phyloP scores from a whole-genome alignment of 73 alveolate genomes.

The Tetrahymena thermophila region DNA sequence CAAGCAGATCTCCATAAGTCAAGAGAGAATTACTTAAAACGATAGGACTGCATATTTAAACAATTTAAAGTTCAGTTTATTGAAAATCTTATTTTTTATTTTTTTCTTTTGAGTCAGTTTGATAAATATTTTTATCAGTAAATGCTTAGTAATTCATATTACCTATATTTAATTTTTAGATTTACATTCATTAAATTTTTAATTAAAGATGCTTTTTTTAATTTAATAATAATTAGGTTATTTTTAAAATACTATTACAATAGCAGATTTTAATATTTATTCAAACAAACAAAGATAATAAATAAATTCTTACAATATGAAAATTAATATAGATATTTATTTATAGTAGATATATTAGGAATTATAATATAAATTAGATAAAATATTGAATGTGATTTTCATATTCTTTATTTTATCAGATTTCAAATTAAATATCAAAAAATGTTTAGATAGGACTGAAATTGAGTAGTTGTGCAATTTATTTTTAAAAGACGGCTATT shows the following conservation, averaged over 20 bases:
- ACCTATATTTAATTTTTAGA: too few relatives aligned
- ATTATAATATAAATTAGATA: background rate
- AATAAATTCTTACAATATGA: too few relatives aligned
- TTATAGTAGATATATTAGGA: too few relatives aligned
- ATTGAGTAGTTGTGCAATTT: background rate
- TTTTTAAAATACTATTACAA: too few relatives aligned
- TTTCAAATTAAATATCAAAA: background rate
- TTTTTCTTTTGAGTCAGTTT: background rate
- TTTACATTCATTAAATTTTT: too few relatives aligned
- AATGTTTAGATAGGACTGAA: background rate
- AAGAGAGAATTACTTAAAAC: background rate
- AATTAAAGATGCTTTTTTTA: too few relatives aligned
- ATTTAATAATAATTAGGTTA: too few relatives aligned
- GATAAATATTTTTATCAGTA: background rate
- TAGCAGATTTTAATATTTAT: too few relatives aligned
- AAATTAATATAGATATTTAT: too few relatives aligned
- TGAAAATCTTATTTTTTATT: too few relatives aligned
- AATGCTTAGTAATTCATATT: background rate
- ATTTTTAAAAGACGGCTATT: background rate
- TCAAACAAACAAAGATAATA: too few relatives aligned
- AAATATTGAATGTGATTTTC: background rate
- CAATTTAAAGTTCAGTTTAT: background rate
- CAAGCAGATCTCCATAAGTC: background rate
- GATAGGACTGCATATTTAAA: background rate
- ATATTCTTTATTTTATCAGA: background rate